Conservation (phyloP, 305 asterid species). For the Plantago coronopus region DNA sequence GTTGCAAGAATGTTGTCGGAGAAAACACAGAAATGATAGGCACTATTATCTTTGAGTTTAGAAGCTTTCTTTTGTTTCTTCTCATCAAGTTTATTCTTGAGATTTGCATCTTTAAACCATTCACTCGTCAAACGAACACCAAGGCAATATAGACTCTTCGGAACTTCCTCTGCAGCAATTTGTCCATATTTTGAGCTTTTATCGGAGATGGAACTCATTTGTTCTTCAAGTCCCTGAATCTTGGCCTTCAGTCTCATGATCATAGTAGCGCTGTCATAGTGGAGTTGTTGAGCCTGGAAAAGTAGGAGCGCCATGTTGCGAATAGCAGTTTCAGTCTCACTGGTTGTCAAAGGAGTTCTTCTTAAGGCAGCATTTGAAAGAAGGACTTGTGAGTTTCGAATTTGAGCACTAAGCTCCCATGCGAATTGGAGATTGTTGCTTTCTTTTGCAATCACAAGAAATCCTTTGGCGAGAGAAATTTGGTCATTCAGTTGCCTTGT, state of each 20-base stretch:
- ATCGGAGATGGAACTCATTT: slow-evolving; percentile 50
- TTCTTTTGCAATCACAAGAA: slow-evolving; percentile 71
- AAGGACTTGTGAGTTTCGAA: slow-evolving; percentile 68
- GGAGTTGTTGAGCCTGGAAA: slow-evolving; percentile 79
- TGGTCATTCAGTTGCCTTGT: slow-evolving; percentile 78
- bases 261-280: slow-evolving; percentile 80
- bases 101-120: slow-evolving; percentile 52
- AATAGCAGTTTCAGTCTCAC: slow-evolving; percentile 63
- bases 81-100: slow-evolving; percentile 41
- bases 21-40: slow-evolving; percentile 68
- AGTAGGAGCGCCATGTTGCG: slow-evolving; percentile 81
- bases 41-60: slow-evolving; percentile 51
- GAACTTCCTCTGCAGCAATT: slow-evolving; percentile 83
- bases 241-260: slow-evolving; percentile 72
- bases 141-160: slow-evolving; percentile 68
- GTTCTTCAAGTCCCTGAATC: slow-evolving; percentile 77
- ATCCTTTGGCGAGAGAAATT: slow-evolving; percentile 71
- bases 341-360: slow-evolving; percentile 58
- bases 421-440: slow-evolving; percentile 75
- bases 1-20: slow-evolving; percentile 84
- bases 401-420: slow-evolving; percentile 87
- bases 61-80: slow-evolving; percentile 30
- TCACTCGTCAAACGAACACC: slow-evolving; percentile 71
- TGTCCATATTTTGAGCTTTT: slow-evolving; percentile 74
- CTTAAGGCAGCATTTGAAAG: slow-evolving; percentile 71